These are phyloP conservation scores for Serendipita sp. DNA, from an alignment of 768 basidiomycete species.

Conservation along the genomic window DNA sequence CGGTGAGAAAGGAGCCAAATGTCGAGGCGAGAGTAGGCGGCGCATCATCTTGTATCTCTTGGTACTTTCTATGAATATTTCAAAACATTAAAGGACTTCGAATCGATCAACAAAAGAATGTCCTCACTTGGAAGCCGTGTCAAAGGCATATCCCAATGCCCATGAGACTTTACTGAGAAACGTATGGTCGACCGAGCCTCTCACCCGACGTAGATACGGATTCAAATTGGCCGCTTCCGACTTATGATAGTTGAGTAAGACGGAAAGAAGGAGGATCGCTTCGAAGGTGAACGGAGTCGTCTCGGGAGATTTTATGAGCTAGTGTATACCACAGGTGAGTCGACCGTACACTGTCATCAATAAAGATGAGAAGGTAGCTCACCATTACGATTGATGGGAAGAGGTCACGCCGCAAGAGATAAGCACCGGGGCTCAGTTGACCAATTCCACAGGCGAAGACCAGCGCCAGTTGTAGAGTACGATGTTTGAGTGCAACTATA, in stretches of 20 bases:
- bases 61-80: slow-evolving; percentile 33
- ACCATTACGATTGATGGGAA: slow-evolving; percentile 40
- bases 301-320: slow-evolving; percentile 43
- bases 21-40: slow-evolving; percentile 34
- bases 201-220: slow-evolving; percentile 42
- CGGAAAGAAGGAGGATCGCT: slow-evolving; percentile 39
- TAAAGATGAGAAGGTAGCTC: slow-evolving; percentile 14
- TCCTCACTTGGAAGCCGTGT: slow-evolving; percentile 35
- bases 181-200: slow-evolving; percentile 30
- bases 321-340: background rate
- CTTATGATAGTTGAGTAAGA: slow-evolving; percentile 57
- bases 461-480: slow-evolving; percentile 40
- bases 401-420: slow-evolving; percentile 47
- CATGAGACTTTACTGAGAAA: slow-evolving; percentile 44
- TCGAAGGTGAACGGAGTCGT: slow-evolving; percentile 45
- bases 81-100: background rate
- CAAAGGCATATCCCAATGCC: slow-evolving; percentile 38
- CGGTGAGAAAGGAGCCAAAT: slow-evolving; percentile 36
- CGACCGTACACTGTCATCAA: background rate
- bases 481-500: slow-evolving; percentile 35
- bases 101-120: background rate
- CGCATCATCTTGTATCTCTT: slow-evolving; percentile 37
- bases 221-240: slow-evolving; percentile 57
- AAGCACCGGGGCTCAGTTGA: slow-evolving; percentile 56
- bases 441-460: slow-evolving; percentile 42